These are phyloP conservation scores for Hirsutella thompsonii DNA, from an alignment of 2,329 filamentous ascomycete genomes.

Conservation along the genomic window DNA sequence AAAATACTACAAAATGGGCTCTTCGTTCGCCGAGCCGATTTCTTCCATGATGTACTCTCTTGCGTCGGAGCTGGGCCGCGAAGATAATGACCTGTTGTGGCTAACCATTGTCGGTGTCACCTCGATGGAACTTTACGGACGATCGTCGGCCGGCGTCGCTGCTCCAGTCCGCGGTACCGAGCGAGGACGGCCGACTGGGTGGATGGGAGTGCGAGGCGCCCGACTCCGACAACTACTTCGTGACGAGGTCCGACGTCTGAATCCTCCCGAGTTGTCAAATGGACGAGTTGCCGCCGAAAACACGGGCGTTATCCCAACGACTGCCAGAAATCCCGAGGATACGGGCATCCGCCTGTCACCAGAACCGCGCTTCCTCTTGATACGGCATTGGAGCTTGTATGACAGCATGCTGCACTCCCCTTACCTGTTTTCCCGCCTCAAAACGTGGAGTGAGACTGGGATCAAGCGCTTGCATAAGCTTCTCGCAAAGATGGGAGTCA, in stretches of 20 bases:
- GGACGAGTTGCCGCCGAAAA: slow-evolving; percentile 52
- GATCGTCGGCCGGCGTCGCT: slow-evolving; percentile 69
- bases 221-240: slow-evolving; percentile 74
- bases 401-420: slow-evolving; percentile 98
- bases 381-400: slow-evolving; percentile 94
- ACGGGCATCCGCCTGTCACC: slow-evolving; percentile 85
- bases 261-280: slow-evolving; percentile 59
- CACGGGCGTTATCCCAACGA: slow-evolving; percentile 77
- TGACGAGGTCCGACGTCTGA: slow-evolving; percentile 87
- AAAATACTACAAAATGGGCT: slow-evolving; percentile 74
- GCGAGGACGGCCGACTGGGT: slow-evolving; percentile 49
- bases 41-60: slow-evolving; percentile 91
- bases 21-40: slow-evolving; percentile 88
- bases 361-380: slow-evolving; percentile 83
- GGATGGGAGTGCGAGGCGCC: slow-evolving; percentile 72
- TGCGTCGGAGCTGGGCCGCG: slow-evolving; percentile 84
- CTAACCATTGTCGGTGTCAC: slow-evolving; percentile 87
- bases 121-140: slow-evolving; percentile 85
- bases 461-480: slow-evolving; percentile 85
- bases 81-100: slow-evolving; percentile 96
- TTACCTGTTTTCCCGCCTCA: slow-evolving; percentile 80
- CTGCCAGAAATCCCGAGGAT: slow-evolving; percentile 78
- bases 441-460: slow-evolving; percentile 88
- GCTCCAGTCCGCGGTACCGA: slow-evolving; percentile 43
- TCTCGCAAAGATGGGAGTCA: slow-evolving; percentile 95